These are phyloP conservation scores for Yarrowia sp. DNA, from an alignment of 805 yeast species.

Conservation along the genomic window DNA sequence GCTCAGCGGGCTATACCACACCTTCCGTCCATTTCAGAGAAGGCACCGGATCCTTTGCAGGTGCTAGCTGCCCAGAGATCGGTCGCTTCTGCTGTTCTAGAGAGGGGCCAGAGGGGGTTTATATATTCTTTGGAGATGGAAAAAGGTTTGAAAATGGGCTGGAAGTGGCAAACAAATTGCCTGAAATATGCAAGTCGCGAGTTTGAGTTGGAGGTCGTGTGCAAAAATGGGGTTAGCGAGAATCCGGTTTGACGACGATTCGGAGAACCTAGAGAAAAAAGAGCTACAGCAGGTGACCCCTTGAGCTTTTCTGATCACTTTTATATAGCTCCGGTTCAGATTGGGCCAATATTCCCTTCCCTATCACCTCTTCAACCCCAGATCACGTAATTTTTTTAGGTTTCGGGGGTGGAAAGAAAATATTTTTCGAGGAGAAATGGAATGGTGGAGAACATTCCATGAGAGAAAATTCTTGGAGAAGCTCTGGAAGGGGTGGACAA, in stretches of 20 bases:
- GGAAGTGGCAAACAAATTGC: conserved; percentile 29
- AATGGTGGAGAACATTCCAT: conserved; percentile 8
- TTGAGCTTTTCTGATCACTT: too few relatives aligned
- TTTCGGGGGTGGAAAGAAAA: conserved; percentile 3
- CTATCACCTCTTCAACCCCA: neutral
- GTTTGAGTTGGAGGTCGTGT: neutral
- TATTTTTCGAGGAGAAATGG: neutral
- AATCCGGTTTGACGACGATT: neutral
- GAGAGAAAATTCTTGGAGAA: neutral
- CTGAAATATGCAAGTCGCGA: conserved; percentile 5
- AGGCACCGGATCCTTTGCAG: conserved; percentile 13
- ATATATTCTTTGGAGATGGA: neutral
- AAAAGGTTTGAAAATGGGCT: conserved; percentile 15
- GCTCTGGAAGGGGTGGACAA: neutral
- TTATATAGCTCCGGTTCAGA: too few relatives aligned
- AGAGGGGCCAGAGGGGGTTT: conserved; percentile 16
- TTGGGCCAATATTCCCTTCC: neutral
- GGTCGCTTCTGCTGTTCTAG: conserved; percentile 25
- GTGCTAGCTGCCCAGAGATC: conserved; percentile 9
- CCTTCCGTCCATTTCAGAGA: conserved; percentile 23
- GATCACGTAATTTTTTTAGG: neutral
- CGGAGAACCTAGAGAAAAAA: neutral
- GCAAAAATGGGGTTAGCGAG: neutral
- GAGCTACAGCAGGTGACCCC: neutral
- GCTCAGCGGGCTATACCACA: conserved; percentile 16